phyloP scores from a whole-genome alignment of 78 protist genomes.

The Dictyostelium intermedium region DNA sequence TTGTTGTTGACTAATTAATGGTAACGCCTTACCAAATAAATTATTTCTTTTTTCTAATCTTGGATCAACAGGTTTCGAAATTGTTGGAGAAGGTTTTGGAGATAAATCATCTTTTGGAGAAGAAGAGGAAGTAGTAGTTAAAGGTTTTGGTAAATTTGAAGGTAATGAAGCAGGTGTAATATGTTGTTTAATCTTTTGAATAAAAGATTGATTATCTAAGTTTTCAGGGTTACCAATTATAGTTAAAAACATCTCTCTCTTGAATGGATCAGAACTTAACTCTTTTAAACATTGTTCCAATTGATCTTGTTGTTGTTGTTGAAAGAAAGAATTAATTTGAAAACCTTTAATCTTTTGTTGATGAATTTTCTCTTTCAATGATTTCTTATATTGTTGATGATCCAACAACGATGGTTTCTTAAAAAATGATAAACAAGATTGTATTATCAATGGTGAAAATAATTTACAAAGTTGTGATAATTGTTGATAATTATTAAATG shows the following conservation, averaged over 20 bases:
- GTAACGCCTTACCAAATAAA: background rate
- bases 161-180: background rate
- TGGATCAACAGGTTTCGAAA: background rate
- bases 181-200: background rate
- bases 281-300: background rate
- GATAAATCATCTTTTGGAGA: background rate
- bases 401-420: constrained; percentile 40
- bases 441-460: background rate
- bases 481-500: constrained; percentile 20
- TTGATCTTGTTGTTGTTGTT: background rate
- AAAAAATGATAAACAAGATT: background rate
- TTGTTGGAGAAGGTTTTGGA: background rate
- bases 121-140: background rate
- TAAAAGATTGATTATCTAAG: background rate
- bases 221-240: constrained; percentile 16
- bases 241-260: constrained; percentile 15
- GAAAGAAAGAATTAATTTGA: background rate
- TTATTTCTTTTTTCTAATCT: background rate
- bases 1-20: background rate
- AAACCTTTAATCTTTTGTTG: constrained; percentile 22
- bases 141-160: background rate
- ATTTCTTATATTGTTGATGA: background rate
- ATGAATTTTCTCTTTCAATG: constrained; percentile 46
- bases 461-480: background rate
- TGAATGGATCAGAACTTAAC: background rate